These are phyloP conservation scores for Coemansia sp. DNA, from an alignment of 192 early-diverging fungal genomes.

Conservation along the genomic window DNA sequence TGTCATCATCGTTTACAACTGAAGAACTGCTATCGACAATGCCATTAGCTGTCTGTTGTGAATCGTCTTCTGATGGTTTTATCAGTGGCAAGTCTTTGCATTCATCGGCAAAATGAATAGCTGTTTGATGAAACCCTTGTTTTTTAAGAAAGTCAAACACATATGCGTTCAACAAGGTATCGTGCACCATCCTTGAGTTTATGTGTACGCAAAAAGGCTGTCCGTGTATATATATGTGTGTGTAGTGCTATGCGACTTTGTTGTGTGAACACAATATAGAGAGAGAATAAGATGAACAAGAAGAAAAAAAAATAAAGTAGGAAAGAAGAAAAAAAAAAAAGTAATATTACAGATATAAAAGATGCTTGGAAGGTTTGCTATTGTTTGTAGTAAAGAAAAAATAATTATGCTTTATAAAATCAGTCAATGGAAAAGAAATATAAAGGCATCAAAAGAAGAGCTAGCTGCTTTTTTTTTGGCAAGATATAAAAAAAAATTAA, in stretches of 20 bases:
- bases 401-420: too few species aligned
- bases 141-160: slow-evolving; percentile 47
- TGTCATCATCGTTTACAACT: background rate
- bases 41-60: background rate
- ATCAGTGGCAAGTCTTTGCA: slow-evolving; percentile 34
- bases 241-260: background rate
- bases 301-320: too few species aligned
- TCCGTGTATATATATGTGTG: background rate
- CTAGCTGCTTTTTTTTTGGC: too few species aligned
- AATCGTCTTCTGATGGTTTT: slow-evolving; percentile 16
- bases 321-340: too few species aligned
- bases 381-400: too few species aligned
- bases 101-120: slow-evolving; percentile 38
- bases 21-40: background rate
- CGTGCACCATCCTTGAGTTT: slow-evolving; percentile 33
- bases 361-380: too few species aligned
- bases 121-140: slow-evolving; percentile 30
- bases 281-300: too few species aligned
- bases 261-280: background rate
- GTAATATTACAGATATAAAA: too few species aligned
- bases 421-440: too few species aligned
- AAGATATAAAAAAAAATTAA: too few species aligned
- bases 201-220: background rate
- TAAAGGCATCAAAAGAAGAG: too few species aligned
- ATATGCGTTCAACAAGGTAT: slow-evolving; percentile 41